Evolutionary conservation across 768 basidiomycete genomes (phyloP).

Genomic region (Lyophyllum decastes): DNA sequence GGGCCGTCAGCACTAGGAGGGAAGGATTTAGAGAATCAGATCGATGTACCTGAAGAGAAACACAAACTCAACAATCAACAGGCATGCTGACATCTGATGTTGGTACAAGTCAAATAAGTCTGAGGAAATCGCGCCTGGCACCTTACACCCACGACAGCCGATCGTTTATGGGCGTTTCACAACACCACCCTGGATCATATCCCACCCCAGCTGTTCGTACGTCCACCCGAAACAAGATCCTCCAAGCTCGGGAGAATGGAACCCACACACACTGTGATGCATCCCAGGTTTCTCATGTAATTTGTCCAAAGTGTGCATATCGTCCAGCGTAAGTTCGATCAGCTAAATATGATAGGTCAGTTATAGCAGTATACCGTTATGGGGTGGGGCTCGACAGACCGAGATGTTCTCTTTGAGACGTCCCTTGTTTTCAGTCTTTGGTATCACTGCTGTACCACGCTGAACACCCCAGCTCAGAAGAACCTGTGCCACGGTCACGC

Average conservation of each 20-base stretch:
- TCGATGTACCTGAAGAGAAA: not conserved
- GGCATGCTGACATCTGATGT: no score
- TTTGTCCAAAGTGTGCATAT: conserved; percentile 37
- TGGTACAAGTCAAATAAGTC: no score
- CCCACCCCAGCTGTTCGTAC: conserved; percentile 38
- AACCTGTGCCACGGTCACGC: conserved; percentile 42
- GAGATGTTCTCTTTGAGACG: conserved; percentile 46
- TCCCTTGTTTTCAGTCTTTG: conserved; percentile 46
- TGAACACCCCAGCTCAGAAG: conserved; percentile 60
- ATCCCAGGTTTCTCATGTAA: conserved; percentile 40
- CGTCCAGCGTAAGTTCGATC: conserved; percentile 30
- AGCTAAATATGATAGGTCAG: conserved; percentile 24
- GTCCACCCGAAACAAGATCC: conserved; percentile 38
- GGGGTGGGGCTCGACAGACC: conserved; percentile 26
- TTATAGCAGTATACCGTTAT: not conserved
- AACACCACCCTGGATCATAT: conserved; percentile 19
- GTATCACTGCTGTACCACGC: conserved; percentile 52
- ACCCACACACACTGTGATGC: conserved; percentile 37
- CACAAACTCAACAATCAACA: not conserved
- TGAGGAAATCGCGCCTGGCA: no score
- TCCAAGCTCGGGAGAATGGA: conserved; percentile 28
- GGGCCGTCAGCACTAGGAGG: not conserved
- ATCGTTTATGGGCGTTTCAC: not conserved
- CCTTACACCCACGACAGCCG: not conserved
- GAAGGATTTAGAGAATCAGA: not conserved